phyloP scores from a whole-genome alignment of 257 asterid genomes.

The Primulina huaijiensis region DNA sequence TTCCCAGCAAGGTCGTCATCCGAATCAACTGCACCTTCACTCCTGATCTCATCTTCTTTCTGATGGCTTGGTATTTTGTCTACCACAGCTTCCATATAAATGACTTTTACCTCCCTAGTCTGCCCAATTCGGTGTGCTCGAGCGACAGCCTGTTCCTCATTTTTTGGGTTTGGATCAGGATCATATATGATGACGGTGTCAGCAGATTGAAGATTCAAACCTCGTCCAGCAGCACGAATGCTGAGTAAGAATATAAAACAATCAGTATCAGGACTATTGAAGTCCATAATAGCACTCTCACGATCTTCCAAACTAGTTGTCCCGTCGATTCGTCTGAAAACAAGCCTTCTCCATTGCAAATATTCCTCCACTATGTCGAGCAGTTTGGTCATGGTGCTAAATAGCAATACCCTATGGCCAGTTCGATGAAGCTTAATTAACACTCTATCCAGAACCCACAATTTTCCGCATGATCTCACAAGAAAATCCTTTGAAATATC shows the following conservation, averaged over 20 bases:
- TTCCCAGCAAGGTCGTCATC: slow-evolving; percentile 97
- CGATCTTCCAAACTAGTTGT: slow-evolving; percentile 98
- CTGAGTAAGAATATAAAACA: slow-evolving; percentile 97
- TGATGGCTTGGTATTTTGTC: slow-evolving; percentile 85
- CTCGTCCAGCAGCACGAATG: slow-evolving; percentile 99
- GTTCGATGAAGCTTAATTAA: slow-evolving; percentile 89
- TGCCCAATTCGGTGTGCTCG: slow-evolving; percentile 99
- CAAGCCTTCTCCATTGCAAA: slow-evolving; percentile 95
- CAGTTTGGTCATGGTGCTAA: slow-evolving; percentile 98
- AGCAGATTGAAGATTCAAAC: slow-evolving; percentile 94
- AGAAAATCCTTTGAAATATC: slow-evolving; percentile 92
- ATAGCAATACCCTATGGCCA: slow-evolving; percentile 92
- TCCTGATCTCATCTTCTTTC: slow-evolving; percentile 87
- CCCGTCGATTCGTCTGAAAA: slow-evolving; percentile 94
- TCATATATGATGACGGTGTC: slow-evolving; percentile 97
- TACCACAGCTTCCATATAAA: slow-evolving; percentile 97
- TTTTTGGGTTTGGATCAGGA: slow-evolving; percentile 99
- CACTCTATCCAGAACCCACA: slow-evolving; percentile 91
- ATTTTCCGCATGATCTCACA: slow-evolving; percentile 92
- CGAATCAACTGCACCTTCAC: slow-evolving; percentile 74
- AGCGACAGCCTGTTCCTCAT: slow-evolving; percentile 99
- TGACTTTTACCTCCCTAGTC: slow-evolving; percentile 96
- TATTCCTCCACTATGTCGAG: slow-evolving; percentile 96
- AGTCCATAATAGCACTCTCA: slow-evolving; percentile 95
- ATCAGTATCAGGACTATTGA: slow-evolving; percentile 81